Evolutionary conservation across 495 filamentous ascomycete genomes (phyloP).

Genomic region (Schizothecium vesticola): DNA sequence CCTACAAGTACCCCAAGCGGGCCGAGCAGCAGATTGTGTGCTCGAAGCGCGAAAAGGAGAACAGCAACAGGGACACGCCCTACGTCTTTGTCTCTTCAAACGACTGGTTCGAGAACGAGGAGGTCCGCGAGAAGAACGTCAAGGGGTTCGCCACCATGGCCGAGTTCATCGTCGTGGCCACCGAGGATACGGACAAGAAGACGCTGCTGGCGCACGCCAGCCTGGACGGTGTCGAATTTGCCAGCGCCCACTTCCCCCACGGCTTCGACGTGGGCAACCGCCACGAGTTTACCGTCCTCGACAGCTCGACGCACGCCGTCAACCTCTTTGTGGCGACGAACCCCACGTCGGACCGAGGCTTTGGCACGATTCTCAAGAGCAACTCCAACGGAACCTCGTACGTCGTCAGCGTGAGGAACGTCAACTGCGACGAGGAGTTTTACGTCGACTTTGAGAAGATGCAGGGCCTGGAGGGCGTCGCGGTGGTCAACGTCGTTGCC

Average conservation of each 20-base stretch:
- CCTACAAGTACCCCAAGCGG: constrained; percentile 59
- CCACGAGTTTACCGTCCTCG: constrained; percentile 83
- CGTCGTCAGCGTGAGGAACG: constrained; percentile 66
- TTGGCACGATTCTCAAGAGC: constrained; percentile 89
- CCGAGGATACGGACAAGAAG: constrained; percentile 56
- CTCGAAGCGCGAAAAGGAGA: constrained; percentile 63
- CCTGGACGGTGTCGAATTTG: constrained; percentile 75
- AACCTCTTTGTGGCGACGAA: constrained; percentile 84
- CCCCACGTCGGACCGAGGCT: constrained; percentile 49
- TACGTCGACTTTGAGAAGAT: constrained; percentile 97
- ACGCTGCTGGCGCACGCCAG: constrained; percentile 74
- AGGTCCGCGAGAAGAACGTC: constrained; percentile 59
- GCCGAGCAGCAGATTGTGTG: constrained; percentile 72
- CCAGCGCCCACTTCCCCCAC: constrained; percentile 75
- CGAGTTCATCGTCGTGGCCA: constrained; percentile 90
- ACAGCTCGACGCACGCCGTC: constrained; percentile 84
- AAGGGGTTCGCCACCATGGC: constrained; percentile 86
- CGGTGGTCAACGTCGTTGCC: constrained; percentile 75
- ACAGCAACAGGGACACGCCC: constrained; percentile 56
- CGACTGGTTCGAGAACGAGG: constrained; percentile 61
- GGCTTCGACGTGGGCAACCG: constrained; percentile 71
- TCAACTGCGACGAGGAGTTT: constrained; percentile 68
- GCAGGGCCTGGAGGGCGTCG: constrained; percentile 82
- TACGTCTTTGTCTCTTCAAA: constrained; percentile 65
- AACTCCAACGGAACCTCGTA: constrained; percentile 98